phyloP scores from a whole-genome alignment of 495 filamentous ascomycete genomes.

The Clohesyomyces aquaticus region DNA sequence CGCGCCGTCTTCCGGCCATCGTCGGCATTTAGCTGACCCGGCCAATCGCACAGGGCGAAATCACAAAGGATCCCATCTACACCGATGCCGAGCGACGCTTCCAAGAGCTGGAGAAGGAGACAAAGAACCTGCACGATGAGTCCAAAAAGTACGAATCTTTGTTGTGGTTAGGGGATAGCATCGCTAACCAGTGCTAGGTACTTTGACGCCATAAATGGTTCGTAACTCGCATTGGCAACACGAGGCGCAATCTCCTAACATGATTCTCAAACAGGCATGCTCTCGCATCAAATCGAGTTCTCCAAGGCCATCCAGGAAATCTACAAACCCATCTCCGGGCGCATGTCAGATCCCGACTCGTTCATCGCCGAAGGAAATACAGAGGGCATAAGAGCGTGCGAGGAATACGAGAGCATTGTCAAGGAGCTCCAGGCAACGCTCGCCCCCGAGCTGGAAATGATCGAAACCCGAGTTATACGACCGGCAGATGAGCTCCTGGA shows the following conservation, averaged over 20 bases:
- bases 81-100: slow-evolving; percentile 93
- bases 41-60: slow-evolving; percentile 62
- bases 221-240: slow-evolving; percentile 7
- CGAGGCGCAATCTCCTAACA: not conserved
- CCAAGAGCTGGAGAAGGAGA: slow-evolving; percentile 88
- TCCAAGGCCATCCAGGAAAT: slow-evolving; percentile 92
- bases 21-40: slow-evolving; percentile 16
- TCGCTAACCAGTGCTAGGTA: slow-evolving; percentile 54
- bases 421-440: slow-evolving; percentile 86
- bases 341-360: slow-evolving; percentile 89
- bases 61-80: slow-evolving; percentile 93
- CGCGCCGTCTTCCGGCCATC: slow-evolving; percentile 34
- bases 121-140: slow-evolving; percentile 93
- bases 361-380: slow-evolving; percentile 79
- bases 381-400: slow-evolving; percentile 94
- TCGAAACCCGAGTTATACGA: slow-evolving; percentile 85
- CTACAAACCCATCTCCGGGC: slow-evolving; percentile 97
- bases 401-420: slow-evolving; percentile 93
- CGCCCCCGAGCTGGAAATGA: slow-evolving; percentile 94
- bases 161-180: not conserved
- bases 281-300: slow-evolving; percentile 97
- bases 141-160: slow-evolving; percentile 68
- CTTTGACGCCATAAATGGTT: slow-evolving; percentile 93
- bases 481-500: slow-evolving; percentile 94
- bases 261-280: slow-evolving; percentile 67